Conservation (phyloP, 73 alveolate genomes). For the Durusdinium trenchii region DNA sequence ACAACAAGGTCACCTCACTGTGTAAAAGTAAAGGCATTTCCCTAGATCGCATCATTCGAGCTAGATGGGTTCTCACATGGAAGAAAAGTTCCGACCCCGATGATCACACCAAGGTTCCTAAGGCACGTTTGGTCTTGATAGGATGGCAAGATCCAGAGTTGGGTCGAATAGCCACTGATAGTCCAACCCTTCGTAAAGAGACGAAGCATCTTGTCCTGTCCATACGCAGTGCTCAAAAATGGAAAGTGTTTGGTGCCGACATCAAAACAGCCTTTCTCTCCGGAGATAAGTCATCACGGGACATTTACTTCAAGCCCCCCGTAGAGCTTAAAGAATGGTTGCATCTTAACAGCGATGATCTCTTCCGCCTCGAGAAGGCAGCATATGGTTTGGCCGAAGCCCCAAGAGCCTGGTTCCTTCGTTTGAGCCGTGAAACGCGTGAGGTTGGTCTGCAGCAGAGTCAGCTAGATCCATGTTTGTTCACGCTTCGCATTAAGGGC, state of each 20-base stretch:
- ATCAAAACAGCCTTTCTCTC: too few relatives aligned
- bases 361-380: background rate
- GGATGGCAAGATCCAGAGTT: too few relatives aligned
- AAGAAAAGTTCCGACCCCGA: constrained; percentile 18
- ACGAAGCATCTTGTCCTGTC: background rate
- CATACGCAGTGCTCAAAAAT: background rate
- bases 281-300: background rate
- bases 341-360: background rate
- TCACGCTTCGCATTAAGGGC: background rate
- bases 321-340: background rate
- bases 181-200: constrained; percentile 4
- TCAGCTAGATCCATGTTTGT: background rate
- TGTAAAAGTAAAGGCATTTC: background rate
- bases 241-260: constrained; percentile 1
- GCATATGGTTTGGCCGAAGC: constrained; percentile 6
- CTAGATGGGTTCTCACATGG: constrained; percentile 31
- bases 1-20: background rate
- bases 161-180: background rate
- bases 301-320: background rate
- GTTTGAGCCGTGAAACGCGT: background rate
- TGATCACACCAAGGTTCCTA: background rate
- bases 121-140: background rate
- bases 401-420: background rate
- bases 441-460: background rate
- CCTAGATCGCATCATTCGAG: background rate